These are phyloP conservation scores for Cymbopogon flexuosus DNA, from an alignment of 202 grass and related monocot species.

Conservation along the genomic window DNA sequence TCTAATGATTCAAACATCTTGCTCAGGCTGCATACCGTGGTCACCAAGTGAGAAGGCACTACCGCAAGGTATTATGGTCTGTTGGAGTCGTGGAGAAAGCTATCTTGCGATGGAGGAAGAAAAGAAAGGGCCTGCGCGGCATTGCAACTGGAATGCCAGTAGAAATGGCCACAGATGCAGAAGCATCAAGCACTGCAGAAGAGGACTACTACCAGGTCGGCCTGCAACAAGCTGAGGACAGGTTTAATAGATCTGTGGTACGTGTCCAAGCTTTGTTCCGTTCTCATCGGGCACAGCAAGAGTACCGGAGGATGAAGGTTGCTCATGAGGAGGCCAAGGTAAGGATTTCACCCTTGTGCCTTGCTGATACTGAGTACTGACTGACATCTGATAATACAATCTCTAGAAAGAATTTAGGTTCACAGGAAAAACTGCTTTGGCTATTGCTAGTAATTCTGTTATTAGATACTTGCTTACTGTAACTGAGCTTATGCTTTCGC, in stretches of 20 bases:
- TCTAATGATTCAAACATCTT: conserved; percentile 30
- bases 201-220: conserved; percentile 81
- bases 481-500: neutral
- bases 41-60: conserved; percentile 76
- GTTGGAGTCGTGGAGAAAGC: conserved; percentile 95
- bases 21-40: conserved; percentile 83
- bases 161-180: conserved; percentile 54
- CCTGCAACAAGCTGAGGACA: conserved; percentile 79
- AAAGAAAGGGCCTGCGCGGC: conserved; percentile 82
- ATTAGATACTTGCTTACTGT: neutral
- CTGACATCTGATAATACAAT: neutral
- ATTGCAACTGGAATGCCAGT: conserved; percentile 58
- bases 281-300: conserved; percentile 86
- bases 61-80: conserved; percentile 85
- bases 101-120: conserved; percentile 88
- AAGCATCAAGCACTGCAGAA: conserved; percentile 60
- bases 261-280: conserved; percentile 91
- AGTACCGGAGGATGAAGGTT: conserved; percentile 86
- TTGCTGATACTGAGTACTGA: neutral
- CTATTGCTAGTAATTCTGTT: neutral
- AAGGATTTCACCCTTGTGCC: neutral
- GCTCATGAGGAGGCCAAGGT: conserved; percentile 75
- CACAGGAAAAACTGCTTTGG: neutral
- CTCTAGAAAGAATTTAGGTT: neutral
- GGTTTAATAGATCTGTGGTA: conserved; percentile 71